Percentiles rank a stretch among this genome's conserved stretches.
Evolutionary conservation across 345 rosid species (phyloP).

Genomic region (Citrus sp.): DNA sequence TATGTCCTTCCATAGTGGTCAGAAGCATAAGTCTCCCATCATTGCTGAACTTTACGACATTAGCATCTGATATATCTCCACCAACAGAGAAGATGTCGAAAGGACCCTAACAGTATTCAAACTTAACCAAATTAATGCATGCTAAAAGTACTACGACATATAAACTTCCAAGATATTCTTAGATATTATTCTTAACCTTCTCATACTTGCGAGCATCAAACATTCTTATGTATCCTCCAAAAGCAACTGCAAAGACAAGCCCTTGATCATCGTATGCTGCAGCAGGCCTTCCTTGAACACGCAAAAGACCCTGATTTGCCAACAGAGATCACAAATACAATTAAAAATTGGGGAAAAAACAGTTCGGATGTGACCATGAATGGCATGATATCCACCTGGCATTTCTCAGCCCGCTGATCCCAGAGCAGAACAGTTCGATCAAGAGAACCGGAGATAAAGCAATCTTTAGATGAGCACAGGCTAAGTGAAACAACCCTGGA

Average conservation of each 20-base stretch:
- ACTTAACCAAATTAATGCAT: conserved; percentile 12
- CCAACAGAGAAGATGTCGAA: conserved; percentile 88
- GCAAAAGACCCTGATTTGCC: conserved; percentile 56
- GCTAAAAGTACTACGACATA: not conserved
- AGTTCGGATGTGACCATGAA: not conserved
- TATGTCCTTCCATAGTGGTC: conserved; percentile 85
- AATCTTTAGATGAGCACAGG: conserved; percentile 78
- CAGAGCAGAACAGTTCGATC: conserved; percentile 96
- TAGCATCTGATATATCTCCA: conserved; percentile 80
- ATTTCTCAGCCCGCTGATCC: conserved; percentile 97
- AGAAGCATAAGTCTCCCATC: conserved; percentile 93
- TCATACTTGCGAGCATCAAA: conserved; percentile 91
- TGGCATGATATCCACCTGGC: conserved; percentile 54
- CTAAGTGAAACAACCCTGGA: conserved; percentile 92
- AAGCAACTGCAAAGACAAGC: conserved; percentile 80
- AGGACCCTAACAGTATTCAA: conserved; percentile 57
- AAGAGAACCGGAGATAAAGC: conserved; percentile 90
- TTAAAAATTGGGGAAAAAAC: not conserved
- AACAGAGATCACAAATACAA: conserved; percentile 5
- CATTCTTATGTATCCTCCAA: conserved; percentile 91
- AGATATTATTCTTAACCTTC: conserved; percentile 49
- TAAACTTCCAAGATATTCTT: conserved; percentile 3
- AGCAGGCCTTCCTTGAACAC: conserved; percentile 92
- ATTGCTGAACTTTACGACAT: conserved; percentile 83
- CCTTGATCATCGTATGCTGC: conserved; percentile 97